Percentiles rank a stretch among this genome's conserved stretches.
phyloP scores from a whole-genome alignment of 495 filamentous ascomycete species.

The Penicillium daleae region DNA sequence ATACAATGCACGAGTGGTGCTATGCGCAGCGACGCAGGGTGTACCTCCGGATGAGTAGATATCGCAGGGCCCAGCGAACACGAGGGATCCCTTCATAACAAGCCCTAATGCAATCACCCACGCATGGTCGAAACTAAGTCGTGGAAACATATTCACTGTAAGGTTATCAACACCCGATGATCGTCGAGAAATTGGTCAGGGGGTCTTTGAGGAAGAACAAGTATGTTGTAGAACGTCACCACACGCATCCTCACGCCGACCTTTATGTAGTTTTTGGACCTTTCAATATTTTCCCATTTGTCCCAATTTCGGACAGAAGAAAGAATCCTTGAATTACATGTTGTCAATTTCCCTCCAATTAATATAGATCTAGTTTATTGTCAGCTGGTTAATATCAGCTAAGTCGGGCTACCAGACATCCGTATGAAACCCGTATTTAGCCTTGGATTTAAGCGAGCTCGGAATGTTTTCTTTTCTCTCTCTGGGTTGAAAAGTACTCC shows the following conservation, averaged over 20 bases:
- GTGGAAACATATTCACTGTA: slow-evolving; percentile 43
- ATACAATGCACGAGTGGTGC: slow-evolving; percentile 63
- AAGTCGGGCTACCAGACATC: background rate
- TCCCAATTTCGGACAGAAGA: background rate
- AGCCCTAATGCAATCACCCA: slow-evolving; percentile 44
- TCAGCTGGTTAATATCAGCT: background rate
- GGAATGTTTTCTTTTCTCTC: background rate
- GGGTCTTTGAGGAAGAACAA: background rate
- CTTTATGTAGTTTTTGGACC: background rate
- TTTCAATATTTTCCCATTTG: too few species aligned
- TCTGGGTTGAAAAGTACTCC: background rate
- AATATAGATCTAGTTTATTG: background rate
- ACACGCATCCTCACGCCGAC: background rate
- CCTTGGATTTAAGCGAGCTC: background rate
- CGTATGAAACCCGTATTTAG: background rate
- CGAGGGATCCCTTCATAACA: slow-evolving; percentile 43
- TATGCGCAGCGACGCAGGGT: slow-evolving; percentile 61
- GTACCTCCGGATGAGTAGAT: slow-evolving; percentile 56
- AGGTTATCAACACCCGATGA: background rate
- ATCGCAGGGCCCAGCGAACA: slow-evolving; percentile 57
- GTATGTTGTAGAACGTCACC: background rate
- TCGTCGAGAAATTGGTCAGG: slow-evolving; percentile 1
- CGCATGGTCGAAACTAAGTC: slow-evolving; percentile 35
- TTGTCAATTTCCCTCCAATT: background rate
- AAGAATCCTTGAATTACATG: background rate